Base-by-base conservation (phyloP, 495 filamentous ascomycete genomes). In the Annulohypoxylon bovei region DNA sequence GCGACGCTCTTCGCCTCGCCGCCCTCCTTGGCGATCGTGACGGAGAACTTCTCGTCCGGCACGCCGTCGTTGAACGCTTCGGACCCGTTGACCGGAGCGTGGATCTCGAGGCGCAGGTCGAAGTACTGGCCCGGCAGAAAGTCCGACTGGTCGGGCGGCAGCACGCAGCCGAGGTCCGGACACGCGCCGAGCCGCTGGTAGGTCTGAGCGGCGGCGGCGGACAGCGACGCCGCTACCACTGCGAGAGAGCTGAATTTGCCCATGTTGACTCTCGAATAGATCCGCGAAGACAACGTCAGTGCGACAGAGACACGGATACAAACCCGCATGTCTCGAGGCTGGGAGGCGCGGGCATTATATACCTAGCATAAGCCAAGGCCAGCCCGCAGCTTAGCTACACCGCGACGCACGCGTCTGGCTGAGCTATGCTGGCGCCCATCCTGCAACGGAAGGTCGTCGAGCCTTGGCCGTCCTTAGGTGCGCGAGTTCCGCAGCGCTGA, bases 61-160 rank as follows among this genome's bases (percentile, higher is more conserved):
- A 78, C 75, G 35, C 84, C 84, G 54, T 84, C 80, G 49, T 82
- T 86, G 63, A 82, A 86, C 11, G 89, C 89, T 77, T 93, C 89
- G 20, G 88, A 91, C 37, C 91, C 91, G 77, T 93, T 93, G 76
- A 89, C 80, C 1, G 91, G 91, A 3, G 90, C 90, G 70, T 93
- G 91, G 33, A 93, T 86, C 77, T 93, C 91, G 25, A 93, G 84
- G 23, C 91, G 88, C 62, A 93, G 88, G 76, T 93, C 91, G 72
- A 93, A 93, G 72, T 84, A 88, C 75, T 92, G 90, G 25, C 91
- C 91, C 2, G 91, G 84, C 0, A 93, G 83, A 81, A 93, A 92
- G 69, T 93, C 91, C 35, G 86, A 88, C 83, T 92, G 90, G 71
- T 93, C 91, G 0, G 91, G 91, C 12, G 91, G 91, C 30, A 93